These are phyloP conservation scores for Quercus berberidifolia DNA, from an alignment of 306 rosid genomes.

Conservation along the genomic window DNA sequence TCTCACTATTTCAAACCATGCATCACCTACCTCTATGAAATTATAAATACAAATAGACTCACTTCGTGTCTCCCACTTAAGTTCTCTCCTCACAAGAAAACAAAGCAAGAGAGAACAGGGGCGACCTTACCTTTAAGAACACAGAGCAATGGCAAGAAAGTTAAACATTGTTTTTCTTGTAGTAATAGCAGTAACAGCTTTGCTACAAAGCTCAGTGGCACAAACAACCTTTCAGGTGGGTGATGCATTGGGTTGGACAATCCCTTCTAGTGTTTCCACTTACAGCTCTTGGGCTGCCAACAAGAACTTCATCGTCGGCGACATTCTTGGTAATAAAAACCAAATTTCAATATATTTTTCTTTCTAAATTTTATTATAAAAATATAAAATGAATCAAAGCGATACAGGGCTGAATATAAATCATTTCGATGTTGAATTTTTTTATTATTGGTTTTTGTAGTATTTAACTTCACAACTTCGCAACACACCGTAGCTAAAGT, in stretches of 20 bases:
- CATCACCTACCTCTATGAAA: no score
- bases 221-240: slow-evolving; percentile 57
- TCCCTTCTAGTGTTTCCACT: slow-evolving; percentile 34
- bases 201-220: slow-evolving; percentile 34
- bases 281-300: slow-evolving; percentile 58
- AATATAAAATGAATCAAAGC: background rate
- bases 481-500: slow-evolving; percentile 50
- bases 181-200: slow-evolving; percentile 31
- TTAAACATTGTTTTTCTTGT: slow-evolving; percentile 13
- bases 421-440: background rate
- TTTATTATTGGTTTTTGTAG: slow-evolving; percentile 15
- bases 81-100: background rate
- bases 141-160: slow-evolving; percentile 50
- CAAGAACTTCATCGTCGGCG: slow-evolving; percentile 43
- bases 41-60: no score
- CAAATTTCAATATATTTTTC: background rate
- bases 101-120: slow-evolving; percentile 29
- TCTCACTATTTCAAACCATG: no score
- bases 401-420: background rate
- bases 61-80: no score
- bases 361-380: background rate
- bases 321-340: slow-evolving; percentile 48
- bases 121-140: slow-evolving; percentile 48
- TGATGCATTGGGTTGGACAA: slow-evolving; percentile 50
- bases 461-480: slow-evolving; percentile 40